Evolutionary conservation across 1,139 yeast genomes (phyloP).

Genomic region (Petasospora fabianii): DNA sequence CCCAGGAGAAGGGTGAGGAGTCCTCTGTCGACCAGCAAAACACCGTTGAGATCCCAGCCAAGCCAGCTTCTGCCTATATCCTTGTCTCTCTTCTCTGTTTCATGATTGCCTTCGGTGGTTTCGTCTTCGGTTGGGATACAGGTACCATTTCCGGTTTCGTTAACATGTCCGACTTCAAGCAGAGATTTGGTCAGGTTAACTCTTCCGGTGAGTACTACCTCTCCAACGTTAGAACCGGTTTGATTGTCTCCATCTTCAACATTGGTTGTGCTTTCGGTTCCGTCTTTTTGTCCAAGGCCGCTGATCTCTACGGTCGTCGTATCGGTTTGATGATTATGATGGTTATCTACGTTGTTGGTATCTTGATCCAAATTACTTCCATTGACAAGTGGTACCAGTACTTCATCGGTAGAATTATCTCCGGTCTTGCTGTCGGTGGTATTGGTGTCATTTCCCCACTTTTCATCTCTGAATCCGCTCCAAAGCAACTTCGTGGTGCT

Average conservation of each 20-base stretch:
- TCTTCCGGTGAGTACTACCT: slow-evolving; percentile 37
- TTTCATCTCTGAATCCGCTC: slow-evolving; percentile 65
- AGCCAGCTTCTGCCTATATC: slow-evolving; percentile 46
- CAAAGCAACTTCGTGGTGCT: slow-evolving; percentile 68
- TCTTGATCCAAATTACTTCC: slow-evolving; percentile 60
- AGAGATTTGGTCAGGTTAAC: slow-evolving; percentile 43
- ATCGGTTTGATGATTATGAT: slow-evolving; percentile 53
- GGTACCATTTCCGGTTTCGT: slow-evolving; percentile 79
- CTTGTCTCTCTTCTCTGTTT: slow-evolving; percentile 40
- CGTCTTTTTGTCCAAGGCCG: slow-evolving; percentile 49
- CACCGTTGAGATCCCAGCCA: slow-evolving; percentile 32
- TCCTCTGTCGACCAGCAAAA: slow-evolving; percentile 16
- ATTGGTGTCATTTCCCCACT: slow-evolving; percentile 61
- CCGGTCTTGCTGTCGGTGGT: slow-evolving; percentile 67
- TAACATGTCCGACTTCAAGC: slow-evolving; percentile 61
- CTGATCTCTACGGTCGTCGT: slow-evolving; percentile 62
- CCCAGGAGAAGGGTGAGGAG: slow-evolving; percentile 17
- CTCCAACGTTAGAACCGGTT: slow-evolving; percentile 55
- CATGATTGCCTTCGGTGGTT: slow-evolving; percentile 65
- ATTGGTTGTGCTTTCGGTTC: slow-evolving; percentile 75
- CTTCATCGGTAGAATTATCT: slow-evolving; percentile 60
- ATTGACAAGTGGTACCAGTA: slow-evolving; percentile 49
- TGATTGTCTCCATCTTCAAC: slow-evolving; percentile 64
- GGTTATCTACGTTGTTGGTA: slow-evolving; percentile 58
- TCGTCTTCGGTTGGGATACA: slow-evolving; percentile 73